A percentile compares a stretch with the other conserved stretches of the same genome.
phyloP scores from a whole-genome alignment of 495 filamentous ascomycete genomes.

The Penicillium crystallinum region DNA sequence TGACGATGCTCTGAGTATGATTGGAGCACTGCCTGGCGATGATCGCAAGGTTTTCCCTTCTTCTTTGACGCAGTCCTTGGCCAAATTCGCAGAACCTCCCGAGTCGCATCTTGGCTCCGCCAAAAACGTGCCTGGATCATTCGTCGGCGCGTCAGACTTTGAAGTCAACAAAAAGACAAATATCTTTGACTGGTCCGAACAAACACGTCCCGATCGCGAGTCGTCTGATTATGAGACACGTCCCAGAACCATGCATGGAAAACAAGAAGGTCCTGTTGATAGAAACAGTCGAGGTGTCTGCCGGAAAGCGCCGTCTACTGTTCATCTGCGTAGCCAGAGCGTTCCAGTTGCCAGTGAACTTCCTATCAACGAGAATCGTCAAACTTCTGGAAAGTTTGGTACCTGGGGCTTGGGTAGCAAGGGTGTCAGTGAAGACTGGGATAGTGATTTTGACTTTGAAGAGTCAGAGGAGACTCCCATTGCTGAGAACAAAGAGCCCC shows the following conservation, averaged over 20 bases:
- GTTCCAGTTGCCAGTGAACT: constrained; percentile 78
- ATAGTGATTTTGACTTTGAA: constrained; percentile 77
- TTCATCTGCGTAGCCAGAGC: constrained; percentile 90
- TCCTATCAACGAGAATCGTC: constrained; percentile 48
- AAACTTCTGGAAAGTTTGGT: constrained; percentile 72
- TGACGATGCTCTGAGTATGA: constrained; percentile 30
- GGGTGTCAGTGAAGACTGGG: constrained; percentile 77
- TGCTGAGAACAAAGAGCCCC: constrained; percentile 22
- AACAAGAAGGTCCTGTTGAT: constrained; percentile 61
- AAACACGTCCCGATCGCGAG: constrained; percentile 50
- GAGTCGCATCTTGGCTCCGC: background rate
- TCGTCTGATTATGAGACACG: constrained; percentile 52
- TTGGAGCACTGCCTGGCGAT: constrained; percentile 31
- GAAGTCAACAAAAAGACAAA: constrained; percentile 32
- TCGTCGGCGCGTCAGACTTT: constrained; percentile 12
- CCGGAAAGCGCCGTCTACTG: constrained; percentile 68
- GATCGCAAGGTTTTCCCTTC: constrained; percentile 5
- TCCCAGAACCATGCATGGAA: constrained; percentile 87
- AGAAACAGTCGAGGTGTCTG: constrained; percentile 69
- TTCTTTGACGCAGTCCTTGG: background rate
- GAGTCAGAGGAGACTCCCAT: constrained; percentile 39
- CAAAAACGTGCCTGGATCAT: background rate
- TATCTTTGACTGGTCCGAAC: constrained; percentile 86
- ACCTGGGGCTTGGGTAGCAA: constrained; percentile 85
- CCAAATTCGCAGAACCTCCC: constrained; percentile 1